phyloP scores from a whole-genome alignment of 1,284 basidiomycete genomes.

The Marasmius oreades region DNA sequence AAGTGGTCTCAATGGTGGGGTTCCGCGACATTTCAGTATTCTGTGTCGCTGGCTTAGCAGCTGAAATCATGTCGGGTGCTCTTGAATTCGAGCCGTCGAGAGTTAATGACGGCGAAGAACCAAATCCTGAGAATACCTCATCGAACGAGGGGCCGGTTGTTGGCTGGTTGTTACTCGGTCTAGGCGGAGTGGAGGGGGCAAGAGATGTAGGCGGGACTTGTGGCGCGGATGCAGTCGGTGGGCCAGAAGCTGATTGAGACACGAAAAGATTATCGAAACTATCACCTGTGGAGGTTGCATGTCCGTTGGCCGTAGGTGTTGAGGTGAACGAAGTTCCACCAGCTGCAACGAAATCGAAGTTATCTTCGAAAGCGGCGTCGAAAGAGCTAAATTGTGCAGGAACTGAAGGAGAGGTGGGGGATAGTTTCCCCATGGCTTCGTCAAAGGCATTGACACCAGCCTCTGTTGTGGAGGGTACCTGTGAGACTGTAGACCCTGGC shows the following conservation, averaged over 20 bases:
- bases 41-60: constrained; percentile 17
- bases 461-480: constrained; percentile 21
- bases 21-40: constrained; percentile 25
- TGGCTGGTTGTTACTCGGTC: constrained; percentile 12
- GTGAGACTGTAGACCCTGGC: background rate
- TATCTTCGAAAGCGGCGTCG: constrained; percentile 79
- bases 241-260: constrained; percentile 4
- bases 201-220: constrained; percentile 14
- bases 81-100: constrained; percentile 27
- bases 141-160: constrained; percentile 46
- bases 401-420: constrained; percentile 36
- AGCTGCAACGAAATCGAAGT: constrained; percentile 75
- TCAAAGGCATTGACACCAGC: constrained; percentile 71
- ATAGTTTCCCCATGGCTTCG: constrained; percentile 59
- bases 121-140: constrained; percentile 55
- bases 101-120: constrained; percentile 38
- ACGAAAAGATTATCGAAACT: constrained; percentile 43
- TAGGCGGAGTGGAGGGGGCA: constrained; percentile 16
- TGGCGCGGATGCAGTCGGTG: background rate
- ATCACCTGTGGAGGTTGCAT: constrained; percentile 16
- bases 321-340: constrained; percentile 31
- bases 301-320: constrained; percentile 9
- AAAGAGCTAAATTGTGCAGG: constrained; percentile 51
- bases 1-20: constrained; percentile 24
- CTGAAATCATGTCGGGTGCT: background rate